These are phyloP conservation scores for Cystobasidium pallidum DNA, from an alignment of 1,284 basidiomycete genomes.

Conservation along the genomic window DNA sequence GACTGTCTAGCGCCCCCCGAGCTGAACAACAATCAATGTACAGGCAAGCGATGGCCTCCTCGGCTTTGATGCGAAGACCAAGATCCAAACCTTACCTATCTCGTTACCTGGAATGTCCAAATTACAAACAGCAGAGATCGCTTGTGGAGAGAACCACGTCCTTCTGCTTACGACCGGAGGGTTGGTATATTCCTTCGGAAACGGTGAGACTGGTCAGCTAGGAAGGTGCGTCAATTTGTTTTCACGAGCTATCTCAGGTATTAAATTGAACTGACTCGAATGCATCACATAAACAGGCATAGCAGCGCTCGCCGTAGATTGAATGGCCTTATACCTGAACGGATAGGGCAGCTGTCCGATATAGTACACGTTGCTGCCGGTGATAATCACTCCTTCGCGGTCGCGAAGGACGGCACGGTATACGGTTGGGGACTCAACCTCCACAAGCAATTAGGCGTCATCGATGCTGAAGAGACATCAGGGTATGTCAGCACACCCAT, in stretches of 20 bases:
- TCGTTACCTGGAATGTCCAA: slow-evolving; percentile 25
- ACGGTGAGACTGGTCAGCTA: slow-evolving; percentile 82
- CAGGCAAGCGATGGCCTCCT: slow-evolving; percentile 25
- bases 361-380: slow-evolving; percentile 79
- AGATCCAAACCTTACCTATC: slow-evolving; percentile 25
- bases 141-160: slow-evolving; percentile 82
- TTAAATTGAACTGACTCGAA: too few relatives aligned
- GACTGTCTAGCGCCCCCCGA: neutral
- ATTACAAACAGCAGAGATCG: slow-evolving; percentile 60
- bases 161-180: slow-evolving; percentile 82
- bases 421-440: slow-evolving; percentile 92
- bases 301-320: slow-evolving; percentile 74
- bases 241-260: too few relatives aligned
- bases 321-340: slow-evolving; percentile 78
- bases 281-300: slow-evolving; percentile 44
- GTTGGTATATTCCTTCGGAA: slow-evolving; percentile 75
- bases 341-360: slow-evolving; percentile 70
- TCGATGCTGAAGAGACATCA: slow-evolving; percentile 59
- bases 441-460: slow-evolving; percentile 69
- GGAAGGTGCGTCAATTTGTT: slow-evolving; percentile 65
- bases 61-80: slow-evolving; percentile 25
- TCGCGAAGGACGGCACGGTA: slow-evolving; percentile 77
- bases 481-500: slow-evolving; percentile 70
- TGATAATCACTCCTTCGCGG: slow-evolving; percentile 83
- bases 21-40: neutral